Evolutionary conservation across 352 stramenopile species (phyloP), one percentile per base, ranked within the genome.

Genomic region (Phytopythium litorale): DNA sequence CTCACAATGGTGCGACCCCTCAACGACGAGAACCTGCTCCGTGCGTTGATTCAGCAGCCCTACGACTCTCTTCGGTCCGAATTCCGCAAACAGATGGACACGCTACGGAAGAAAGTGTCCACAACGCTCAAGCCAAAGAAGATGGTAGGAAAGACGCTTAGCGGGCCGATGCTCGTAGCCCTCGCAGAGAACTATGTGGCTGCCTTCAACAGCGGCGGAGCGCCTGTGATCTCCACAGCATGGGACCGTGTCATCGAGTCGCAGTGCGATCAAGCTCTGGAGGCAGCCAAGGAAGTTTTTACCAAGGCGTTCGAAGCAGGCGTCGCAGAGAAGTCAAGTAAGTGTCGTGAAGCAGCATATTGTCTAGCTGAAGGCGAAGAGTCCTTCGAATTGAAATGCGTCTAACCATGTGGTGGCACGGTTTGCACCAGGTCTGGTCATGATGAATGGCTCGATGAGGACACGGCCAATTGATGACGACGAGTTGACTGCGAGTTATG

Each of bases 241-340:
- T 96, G 88, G 84, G 83, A 92, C 18, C 84, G 84, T 54, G 87
- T 97, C 9, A 58, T 92, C 5, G 75, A 93, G 62, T 75, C 68
- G 16, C 82, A 92, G 56, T 92, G 75, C 32, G 74, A 83, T 12
- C 67, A 88, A 55, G 84, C 82, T 3, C 64, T 91, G 11, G 81
- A 92, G 7, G 61, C 51, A 4, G 84, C 79, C 4, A 90, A 89
- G 52, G 54, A 73, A 11, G 50, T 62, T 28, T 92, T 92, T 48
- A 64, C 63, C 13, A 45, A 56, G 8, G 37, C 38, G 4, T 78
- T 92, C 37, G 65, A 84, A 16, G 51, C 21, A 21, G 38, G 53
- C 0, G 58, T 76, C 15, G 63, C 65, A 2, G 67, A 76, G 37
- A 68, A 74, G n/a, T 70, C 64, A 2, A 70, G 76, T 87, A 66